These are phyloP conservation scores for Asparagopsis taxiformis DNA, from an alignment of 31 red algal genomes.

Conservation along the genomic window DNA sequence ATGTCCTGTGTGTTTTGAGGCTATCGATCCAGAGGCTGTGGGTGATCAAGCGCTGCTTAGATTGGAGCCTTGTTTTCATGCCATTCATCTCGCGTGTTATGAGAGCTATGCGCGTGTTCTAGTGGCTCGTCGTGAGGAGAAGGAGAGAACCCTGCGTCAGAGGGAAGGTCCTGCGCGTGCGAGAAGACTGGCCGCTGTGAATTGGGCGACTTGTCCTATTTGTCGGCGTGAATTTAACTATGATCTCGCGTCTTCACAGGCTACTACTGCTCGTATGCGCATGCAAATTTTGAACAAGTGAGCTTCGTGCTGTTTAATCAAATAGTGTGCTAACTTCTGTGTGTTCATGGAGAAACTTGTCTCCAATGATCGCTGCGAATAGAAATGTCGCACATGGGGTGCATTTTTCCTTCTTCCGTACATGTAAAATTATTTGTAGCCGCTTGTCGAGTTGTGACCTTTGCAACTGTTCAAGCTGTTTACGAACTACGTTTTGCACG, in stretches of 20 bases:
- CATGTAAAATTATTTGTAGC: slow-evolving; percentile 1
- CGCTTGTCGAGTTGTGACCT: neutral
- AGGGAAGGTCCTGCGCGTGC: slow-evolving; percentile 5
- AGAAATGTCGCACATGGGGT: slow-evolving; percentile 5
- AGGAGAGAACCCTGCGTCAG: neutral
- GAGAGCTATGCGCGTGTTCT: neutral
- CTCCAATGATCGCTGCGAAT: slow-evolving; percentile 13
- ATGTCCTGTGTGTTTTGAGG: slow-evolving; percentile 11
- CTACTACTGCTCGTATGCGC: neutral
- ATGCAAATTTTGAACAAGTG: neutral
- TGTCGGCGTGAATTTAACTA: slow-evolving; percentile 1
- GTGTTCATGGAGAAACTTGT: slow-evolving; percentile 4
- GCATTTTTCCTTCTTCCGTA: slow-evolving; percentile 3
- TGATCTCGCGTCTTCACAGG: neutral
- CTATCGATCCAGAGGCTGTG: neutral
- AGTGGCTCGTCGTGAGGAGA: neutral
- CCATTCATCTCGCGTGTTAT: neutral
- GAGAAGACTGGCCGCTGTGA: neutral
- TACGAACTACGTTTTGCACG: neutral
- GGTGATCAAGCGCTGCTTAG: neutral
- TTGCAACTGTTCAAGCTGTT: neutral
- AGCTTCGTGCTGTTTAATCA: neutral
- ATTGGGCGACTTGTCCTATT: slow-evolving; percentile 15
- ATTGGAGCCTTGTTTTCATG: slow-evolving; percentile 10
- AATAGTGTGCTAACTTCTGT: neutral